Percentiles rank a stretch among this genome's conserved stretches.
These are phyloP conservation scores for Penicillium herquei DNA, from an alignment of 495 filamentous ascomycete species.

Conservation along the genomic window DNA sequence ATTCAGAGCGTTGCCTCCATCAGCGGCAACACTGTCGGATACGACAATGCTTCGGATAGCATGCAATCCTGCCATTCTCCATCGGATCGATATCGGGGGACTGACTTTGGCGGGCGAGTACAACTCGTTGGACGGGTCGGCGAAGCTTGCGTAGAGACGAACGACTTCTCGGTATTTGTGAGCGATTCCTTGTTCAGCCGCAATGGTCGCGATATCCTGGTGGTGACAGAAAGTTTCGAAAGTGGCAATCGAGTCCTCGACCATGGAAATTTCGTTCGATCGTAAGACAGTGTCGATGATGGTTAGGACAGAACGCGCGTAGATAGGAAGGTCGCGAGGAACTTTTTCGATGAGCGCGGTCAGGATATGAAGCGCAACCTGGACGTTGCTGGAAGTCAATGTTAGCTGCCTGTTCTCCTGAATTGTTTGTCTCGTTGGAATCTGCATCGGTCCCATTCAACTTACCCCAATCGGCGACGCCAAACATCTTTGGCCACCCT, in stretches of 20 bases:
- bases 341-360: constrained; percentile 87
- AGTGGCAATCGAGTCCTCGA: constrained; percentile 80
- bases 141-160: constrained; percentile 72
- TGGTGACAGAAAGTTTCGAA: constrained; percentile 81
- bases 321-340: constrained; percentile 84
- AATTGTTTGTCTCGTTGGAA: background rate
- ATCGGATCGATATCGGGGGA: constrained; percentile 75
- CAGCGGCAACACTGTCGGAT: constrained; percentile 71
- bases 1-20: constrained; percentile 69
- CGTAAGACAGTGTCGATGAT: constrained; percentile 74
- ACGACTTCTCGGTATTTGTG: constrained; percentile 81
- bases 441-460: constrained; percentile 9
- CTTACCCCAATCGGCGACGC: constrained; percentile 75
- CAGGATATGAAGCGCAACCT: constrained; percentile 87
- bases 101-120: constrained; percentile 46
- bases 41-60: constrained; percentile 76
- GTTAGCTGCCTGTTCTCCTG: constrained; percentile 6
- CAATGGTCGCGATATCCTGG: constrained; percentile 73
- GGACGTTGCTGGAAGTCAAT: constrained; percentile 66
- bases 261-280: constrained; percentile 80
- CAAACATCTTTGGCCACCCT: constrained; percentile 85
- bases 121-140: constrained; percentile 39
- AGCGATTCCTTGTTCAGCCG: constrained; percentile 78
- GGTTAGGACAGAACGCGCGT: constrained; percentile 73
- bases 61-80: constrained; percentile 74